Base-by-base conservation (phyloP, 202 grass and related monocot genomes). In the Carex arenaria region DNA sequence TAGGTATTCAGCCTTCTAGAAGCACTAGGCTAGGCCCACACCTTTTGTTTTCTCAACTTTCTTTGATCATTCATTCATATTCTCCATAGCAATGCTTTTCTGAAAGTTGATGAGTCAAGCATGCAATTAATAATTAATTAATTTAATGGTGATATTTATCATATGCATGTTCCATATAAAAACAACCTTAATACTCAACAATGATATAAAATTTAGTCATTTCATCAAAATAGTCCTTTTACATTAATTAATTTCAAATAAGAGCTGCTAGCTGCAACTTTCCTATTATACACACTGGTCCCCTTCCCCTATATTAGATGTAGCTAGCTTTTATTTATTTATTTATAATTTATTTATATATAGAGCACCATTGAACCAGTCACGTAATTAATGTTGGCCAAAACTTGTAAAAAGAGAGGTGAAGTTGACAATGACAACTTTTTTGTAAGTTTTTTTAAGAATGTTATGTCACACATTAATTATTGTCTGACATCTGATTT, bases 1-100 rank as follows among this genome's bases (percentile, higher is more conserved):
- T 61, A 61, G 78, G 57, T 54, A 47, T 80, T 47, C 9, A n/a
- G 56, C 15, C 61, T 80, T 80, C 78, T 64, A 80, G 78, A 80
- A 80, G 61, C 34, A 80, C 3, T n/a, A 14, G 78, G 32, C 3
- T n/a, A 14, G 78, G 32, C 10, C 78, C 57, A 80, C 78, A 64
- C 18, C 40, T 80, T 80, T 42, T 47, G 31, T 80, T 47, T 43
- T 80, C 78, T 64, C 57, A 62, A 64, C 18, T 75, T 56, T 55
- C 2, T 26, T 26, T 26, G 26, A 26, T 26, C 26, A 26, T 20
- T 59, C 3, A 10, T 38, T 30, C 28, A 78, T 78, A 59, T n/a
- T 30, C 52, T 20, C 53, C 73, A 34, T 17, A 77, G 13, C 23
- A 18, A 77, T 59, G 3, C 8, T n/a, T 77, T 57, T 71, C 26